Evolutionary conservation across 1,284 basidiomycete genomes (phyloP).

Genomic region (Cutaneotrichosporon dermatis): DNA sequence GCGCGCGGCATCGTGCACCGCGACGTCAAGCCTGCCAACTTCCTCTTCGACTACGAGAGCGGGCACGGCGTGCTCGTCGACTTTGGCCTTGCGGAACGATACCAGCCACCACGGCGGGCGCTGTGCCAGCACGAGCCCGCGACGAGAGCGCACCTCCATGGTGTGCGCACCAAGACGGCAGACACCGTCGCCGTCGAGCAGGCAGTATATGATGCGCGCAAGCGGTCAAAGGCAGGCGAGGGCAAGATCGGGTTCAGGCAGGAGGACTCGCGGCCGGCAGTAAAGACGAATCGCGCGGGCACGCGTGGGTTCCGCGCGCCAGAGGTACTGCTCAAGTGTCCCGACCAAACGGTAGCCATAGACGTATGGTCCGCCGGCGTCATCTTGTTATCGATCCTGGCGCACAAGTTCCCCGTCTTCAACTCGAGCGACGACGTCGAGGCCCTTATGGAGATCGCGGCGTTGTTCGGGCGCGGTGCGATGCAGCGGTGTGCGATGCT

Average conservation of each 20-base stretch:
- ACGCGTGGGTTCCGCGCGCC: slow-evolving; percentile 96
- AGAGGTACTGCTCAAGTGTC: slow-evolving; percentile 93
- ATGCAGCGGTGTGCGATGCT: slow-evolving; percentile 84
- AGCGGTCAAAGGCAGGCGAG: slow-evolving; percentile 49
- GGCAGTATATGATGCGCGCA: slow-evolving; percentile 61
- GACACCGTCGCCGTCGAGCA: slow-evolving; percentile 44
- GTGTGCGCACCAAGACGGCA: slow-evolving; percentile 46
- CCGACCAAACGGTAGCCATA: slow-evolving; percentile 87
- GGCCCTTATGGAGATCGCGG: slow-evolving; percentile 89
- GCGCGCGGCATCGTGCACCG: slow-evolving; percentile 87
- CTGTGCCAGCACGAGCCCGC: slow-evolving; percentile 69
- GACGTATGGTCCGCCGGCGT: slow-evolving; percentile 95
- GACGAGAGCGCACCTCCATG: slow-evolving; percentile 62
- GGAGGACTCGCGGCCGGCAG: slow-evolving; percentile 58
- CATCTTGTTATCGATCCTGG: slow-evolving; percentile 88
- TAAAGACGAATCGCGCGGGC: slow-evolving; percentile 93
- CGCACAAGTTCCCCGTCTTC: slow-evolving; percentile 89
- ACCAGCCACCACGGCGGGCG: slow-evolving; percentile 47
- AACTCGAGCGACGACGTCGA: slow-evolving; percentile 93
- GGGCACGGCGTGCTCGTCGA: slow-evolving; percentile 86
- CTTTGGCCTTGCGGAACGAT: slow-evolving; percentile 81
- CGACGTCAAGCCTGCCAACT: slow-evolving; percentile 98
- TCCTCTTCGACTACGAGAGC: slow-evolving; percentile 83
- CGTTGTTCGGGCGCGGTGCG: slow-evolving; percentile 73
- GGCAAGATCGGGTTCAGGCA: slow-evolving; percentile 48